Base-by-base conservation (phyloP, 352 stramenopile species). In the Hyaloperonospora brassicae region DNA sequence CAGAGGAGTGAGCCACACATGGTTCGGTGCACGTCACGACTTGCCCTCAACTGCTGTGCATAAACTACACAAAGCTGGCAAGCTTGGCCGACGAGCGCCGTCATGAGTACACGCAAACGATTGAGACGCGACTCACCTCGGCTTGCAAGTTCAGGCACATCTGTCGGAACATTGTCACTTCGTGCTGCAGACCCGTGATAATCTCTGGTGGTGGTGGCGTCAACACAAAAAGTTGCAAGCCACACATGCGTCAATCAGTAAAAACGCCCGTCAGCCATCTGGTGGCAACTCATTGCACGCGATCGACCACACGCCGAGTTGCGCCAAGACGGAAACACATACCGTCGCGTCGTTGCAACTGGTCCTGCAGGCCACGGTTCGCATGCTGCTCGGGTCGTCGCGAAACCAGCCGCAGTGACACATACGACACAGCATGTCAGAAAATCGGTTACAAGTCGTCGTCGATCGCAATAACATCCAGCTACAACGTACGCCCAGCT, bases 81-180 rank as follows among this genome's bases (percentile, higher is more conserved):
- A 8, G 8, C 27, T 34, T 8, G 27, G 27, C 22, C 13, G 14
- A 22, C 22, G 17, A 23, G 39, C 39, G n/a, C 21, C 13, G n/a
- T 42, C 5, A 42, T 17, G 36, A 21, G 11, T 2, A 44, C 14
- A 5, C 10, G 9, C 11, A 10, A 22, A 22, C 24, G n/a, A 50
- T 14, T 43, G 17, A 58, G 42, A 21, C 8, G 36, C 17, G n/a
- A 70, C 70, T 64, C 51, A 91, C 81, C 72, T 91, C 76, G 25
- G 71, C 57, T 64, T 91, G 81, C 36, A 89, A 68, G 53, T 79
- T 89, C 44, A 89, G 60, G 60, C 81, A 91, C 74, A 91, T 87
- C 55, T 89, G 74, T 42, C 76, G 78, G 53, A 89, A 89, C 75
- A 91, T 86, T 25, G 76, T 61, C 51, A 89, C 73, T 66, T 91